These are phyloP conservation scores for Stemphylium lycopersici DNA, from an alignment of 2,329 filamentous ascomycete genomes.

Conservation along the genomic window DNA sequence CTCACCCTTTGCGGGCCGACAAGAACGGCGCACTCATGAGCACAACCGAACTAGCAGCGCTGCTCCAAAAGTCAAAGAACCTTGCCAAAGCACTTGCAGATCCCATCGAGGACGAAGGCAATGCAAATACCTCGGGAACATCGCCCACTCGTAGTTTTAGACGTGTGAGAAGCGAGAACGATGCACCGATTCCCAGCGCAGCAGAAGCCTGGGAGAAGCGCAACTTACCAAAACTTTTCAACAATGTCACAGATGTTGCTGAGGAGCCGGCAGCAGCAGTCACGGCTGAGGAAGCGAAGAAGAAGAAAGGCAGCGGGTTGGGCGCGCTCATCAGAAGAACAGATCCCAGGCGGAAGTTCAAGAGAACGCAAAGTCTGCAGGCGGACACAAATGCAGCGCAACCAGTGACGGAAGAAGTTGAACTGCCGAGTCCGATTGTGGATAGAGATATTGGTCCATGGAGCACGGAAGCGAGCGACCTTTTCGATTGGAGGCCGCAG, in stretches of 20 bases:
- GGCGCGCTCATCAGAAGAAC: constrained; percentile 39
- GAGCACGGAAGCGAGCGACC: constrained; percentile 71
- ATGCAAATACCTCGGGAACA: constrained; percentile 1
- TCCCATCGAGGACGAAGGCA: constrained; percentile 30
- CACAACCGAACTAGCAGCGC: constrained; percentile 36
- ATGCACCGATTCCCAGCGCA: constrained; percentile 39
- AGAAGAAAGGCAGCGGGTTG: constrained; percentile 27
- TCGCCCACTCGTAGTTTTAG: constrained; percentile 27
- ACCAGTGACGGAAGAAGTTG: constrained; percentile 17
- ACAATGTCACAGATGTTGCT: not conserved
- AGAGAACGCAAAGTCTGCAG: constrained; percentile 36
- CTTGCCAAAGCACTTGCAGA: constrained; percentile 22
- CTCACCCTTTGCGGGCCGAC: constrained; percentile 25
- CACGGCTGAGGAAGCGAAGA: not conserved
- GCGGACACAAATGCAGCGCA: constrained; percentile 23
- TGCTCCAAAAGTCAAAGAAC: constrained; percentile 30
- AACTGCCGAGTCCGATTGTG: constrained; percentile 47
- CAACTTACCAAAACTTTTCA: constrained; percentile 26
- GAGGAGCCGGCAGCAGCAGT: not conserved
- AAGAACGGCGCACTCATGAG: constrained; percentile 33
- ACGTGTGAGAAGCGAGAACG: constrained; percentile 41
- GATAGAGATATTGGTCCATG: constrained; percentile 67
- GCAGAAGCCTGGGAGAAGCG: constrained; percentile 38
- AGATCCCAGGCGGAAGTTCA: constrained; percentile 39
- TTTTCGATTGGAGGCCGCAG: constrained; percentile 66